Percentiles rank a stretch among this genome's conserved stretches.
phyloP scores from a whole-genome alignment of 163 green algal species.

The Volvox carteri region DNA sequence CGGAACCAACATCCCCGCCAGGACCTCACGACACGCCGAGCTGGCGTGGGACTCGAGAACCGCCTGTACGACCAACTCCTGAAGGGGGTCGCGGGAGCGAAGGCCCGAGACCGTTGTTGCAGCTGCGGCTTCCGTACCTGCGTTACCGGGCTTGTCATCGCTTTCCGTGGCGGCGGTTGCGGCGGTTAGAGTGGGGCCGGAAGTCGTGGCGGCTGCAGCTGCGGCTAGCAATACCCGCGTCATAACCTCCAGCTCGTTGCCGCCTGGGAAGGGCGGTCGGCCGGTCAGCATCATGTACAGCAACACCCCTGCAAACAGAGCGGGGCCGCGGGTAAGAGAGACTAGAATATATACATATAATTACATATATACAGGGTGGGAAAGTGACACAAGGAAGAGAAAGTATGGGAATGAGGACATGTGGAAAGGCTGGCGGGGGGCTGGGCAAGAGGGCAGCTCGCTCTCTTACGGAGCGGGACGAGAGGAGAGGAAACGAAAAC shows the following conservation, averaged over 20 bases:
- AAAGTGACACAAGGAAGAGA: too few species aligned
- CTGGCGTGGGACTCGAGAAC: conserved; percentile 19
- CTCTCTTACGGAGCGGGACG: too few species aligned
- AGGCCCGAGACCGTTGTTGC: neutral
- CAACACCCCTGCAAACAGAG: conserved; percentile 28
- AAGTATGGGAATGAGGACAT: neutral
- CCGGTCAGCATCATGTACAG: conserved; percentile 46
- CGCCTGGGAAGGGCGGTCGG: conserved; percentile 29
- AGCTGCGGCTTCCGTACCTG: neutral
- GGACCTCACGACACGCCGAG: neutral
- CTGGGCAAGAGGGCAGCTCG: too few species aligned
- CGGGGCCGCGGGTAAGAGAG: neutral
- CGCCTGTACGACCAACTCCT: conserved; percentile 23
- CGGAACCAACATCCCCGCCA: conserved; percentile 25
- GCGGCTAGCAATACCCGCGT: conserved; percentile 17
- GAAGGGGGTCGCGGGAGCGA: neutral
- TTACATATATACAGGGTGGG: too few species aligned
- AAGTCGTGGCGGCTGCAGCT: neutral
- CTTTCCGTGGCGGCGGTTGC: neutral
- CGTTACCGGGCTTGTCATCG: neutral
- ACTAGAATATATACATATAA: neutral
- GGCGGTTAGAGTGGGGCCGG: neutral
- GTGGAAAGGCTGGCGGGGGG: too few species aligned
- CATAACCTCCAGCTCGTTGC: conserved; percentile 51
- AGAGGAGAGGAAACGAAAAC: too few species aligned